Conservation (phyloP, 2,329 filamentous ascomycete genomes). For the Zymoseptoria pseudotritici region DNA sequence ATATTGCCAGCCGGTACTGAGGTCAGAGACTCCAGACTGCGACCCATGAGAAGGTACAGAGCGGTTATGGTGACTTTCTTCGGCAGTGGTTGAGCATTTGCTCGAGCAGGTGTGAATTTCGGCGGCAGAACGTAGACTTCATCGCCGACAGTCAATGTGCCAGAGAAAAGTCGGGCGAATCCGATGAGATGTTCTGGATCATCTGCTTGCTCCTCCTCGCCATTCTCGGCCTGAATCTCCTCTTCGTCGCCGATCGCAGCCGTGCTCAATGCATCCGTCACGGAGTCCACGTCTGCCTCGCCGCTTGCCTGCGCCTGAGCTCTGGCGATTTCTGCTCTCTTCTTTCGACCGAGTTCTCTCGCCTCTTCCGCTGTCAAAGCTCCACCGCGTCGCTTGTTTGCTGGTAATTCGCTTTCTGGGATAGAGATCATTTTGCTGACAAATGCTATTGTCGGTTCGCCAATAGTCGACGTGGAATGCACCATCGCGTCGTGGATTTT, state of each 20-base stretch:
- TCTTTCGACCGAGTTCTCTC: constrained; percentile 75
- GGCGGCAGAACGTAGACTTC: constrained; percentile 84
- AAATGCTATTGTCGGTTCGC: constrained; percentile 81
- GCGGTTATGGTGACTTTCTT: constrained; percentile 78
- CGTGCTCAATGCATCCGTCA: constrained; percentile 55
- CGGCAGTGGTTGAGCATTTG: constrained; percentile 64
- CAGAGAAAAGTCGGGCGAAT: constrained; percentile 89
- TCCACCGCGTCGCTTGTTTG: constrained; percentile 69
- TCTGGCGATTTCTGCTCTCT: constrained; percentile 78
- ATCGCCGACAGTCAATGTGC: constrained; percentile 81
- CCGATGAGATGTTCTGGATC: constrained; percentile 87
- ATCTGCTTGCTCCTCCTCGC: constrained; percentile 42
- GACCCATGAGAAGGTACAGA: constrained; percentile 92
- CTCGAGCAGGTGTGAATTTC: constrained; percentile 80
- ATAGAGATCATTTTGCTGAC: constrained; percentile 98
- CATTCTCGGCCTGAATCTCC: constrained; percentile 45
- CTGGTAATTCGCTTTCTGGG: constrained; percentile 81
- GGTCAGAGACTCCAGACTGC: constrained; percentile 71
- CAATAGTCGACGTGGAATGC: constrained; percentile 61
- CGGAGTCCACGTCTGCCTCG: constrained; percentile 44
- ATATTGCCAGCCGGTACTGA: constrained; percentile 89
- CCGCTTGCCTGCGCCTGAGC: constrained; percentile 57
- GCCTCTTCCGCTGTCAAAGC: constrained; percentile 83
- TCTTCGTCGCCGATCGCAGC: constrained; percentile 51
- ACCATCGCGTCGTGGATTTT: constrained; percentile 73